Base-by-base conservation (phyloP, 1,284 basidiomycete species). In the Microbotryum scabiosae region DNA sequence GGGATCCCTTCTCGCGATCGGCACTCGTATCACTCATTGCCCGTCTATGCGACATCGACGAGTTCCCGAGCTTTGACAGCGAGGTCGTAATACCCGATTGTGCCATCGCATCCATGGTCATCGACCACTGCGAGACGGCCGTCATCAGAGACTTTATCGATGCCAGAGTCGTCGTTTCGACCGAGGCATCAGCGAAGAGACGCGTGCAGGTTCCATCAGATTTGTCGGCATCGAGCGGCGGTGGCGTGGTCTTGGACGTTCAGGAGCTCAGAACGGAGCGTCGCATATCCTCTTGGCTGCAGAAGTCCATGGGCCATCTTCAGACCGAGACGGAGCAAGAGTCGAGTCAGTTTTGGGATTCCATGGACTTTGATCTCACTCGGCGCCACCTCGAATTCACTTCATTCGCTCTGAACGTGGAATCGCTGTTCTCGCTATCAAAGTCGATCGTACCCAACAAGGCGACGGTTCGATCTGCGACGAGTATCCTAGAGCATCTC, bases 371-470 rank as follows among this genome's bases (percentile, higher is more conserved):
- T 0, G 86, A 88, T 70, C 79, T 78, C 49, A 79, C 84, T 4
- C 82, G 87, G 16, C 79, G 81, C 41, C 78, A 82, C 5, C 71
- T 93, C 46, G 89, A 93, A 70, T 74, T 86, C 20, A 81, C 84
- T 2, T 78, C 88, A 5, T 75, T 80, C 0, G 79, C 83, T 1
- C 74, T 93, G 1, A 76, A 77, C 23, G 91, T 87, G 68, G 86
- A 91, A 72, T 81, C 82, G 0, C 70, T 82, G 0, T 80, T 91
- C 8, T 72, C 80, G 10, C 67, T 82, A 58, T 87, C 88, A 60
- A 85, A 85, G 7, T 81, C 77, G 79, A 32, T 75, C 78, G 12
- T 12, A 10, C 36, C 36, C 8, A 84, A 83, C 65, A 76, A 80
- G 53, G 79, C 81, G n/a, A 80, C 84, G 20, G 72, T 87, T 12